phyloP scores from a whole-genome alignment of 1,139 yeast genomes.

The Eremothecium coryli region DNA sequence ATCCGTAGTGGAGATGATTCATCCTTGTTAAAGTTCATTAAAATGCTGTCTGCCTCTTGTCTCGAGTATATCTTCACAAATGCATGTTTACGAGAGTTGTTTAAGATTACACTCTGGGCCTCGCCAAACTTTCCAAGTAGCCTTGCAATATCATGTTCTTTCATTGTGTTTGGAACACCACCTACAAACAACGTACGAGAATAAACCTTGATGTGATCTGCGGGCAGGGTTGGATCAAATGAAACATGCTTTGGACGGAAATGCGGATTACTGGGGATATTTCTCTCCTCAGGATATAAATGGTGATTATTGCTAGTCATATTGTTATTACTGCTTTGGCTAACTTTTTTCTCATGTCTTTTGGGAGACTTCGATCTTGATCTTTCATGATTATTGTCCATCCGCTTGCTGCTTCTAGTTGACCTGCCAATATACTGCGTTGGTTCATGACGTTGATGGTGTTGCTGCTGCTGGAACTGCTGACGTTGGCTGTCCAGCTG shows the following conservation, averaged over 20 bases:
- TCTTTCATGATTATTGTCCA: conserved; percentile 4
- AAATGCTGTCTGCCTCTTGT: conserved; percentile 79
- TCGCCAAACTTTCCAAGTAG: conserved; percentile 84
- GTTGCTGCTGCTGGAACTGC: conserved; percentile 5
- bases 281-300: conserved; percentile 44
- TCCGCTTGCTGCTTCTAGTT: conserved; percentile 5
- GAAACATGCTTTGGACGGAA: conserved; percentile 63
- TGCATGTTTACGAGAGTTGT: conserved; percentile 87
- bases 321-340: conserved; percentile 6
- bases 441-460: conserved; percentile 3
- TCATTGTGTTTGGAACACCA: conserved; percentile 81
- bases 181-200: conserved; percentile 91
- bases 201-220: conserved; percentile 71
- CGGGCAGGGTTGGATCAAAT: conserved; percentile 63
- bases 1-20: conserved; percentile 62
- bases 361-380: conserved; percentile 9
- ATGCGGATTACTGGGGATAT: conserved; percentile 62
- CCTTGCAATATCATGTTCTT: conserved; percentile 57
- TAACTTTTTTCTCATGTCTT: conserved; percentile 6
- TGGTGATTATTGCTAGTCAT: conserved; percentile 28
- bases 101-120: conserved; percentile 82
- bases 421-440: conserved; percentile 9
- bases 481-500: conserved; percentile 6
- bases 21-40: conserved; percentile 43
- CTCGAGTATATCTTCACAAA: conserved; percentile 96